Conservation (phyloP, 768 basidiomycete species). For the Rhodosporidiobolus sp. region DNA sequence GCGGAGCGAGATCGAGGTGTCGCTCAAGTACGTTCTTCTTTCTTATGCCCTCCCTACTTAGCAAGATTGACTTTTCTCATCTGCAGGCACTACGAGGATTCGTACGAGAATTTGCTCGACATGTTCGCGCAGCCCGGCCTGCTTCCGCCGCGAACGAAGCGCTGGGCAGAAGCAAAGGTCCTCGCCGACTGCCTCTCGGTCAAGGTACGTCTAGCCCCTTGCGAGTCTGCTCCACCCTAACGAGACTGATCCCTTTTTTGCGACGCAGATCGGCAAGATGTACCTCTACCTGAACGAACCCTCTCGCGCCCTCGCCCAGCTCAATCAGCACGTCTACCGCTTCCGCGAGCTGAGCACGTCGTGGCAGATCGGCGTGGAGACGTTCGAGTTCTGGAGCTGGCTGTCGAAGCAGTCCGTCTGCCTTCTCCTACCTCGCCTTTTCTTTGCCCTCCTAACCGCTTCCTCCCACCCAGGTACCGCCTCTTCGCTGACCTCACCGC, state of each 20-base stretch:
- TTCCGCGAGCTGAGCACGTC: slow-evolving; percentile 76
- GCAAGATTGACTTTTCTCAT: neutral
- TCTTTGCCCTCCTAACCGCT: neutral
- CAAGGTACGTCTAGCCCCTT: slow-evolving; percentile 57
- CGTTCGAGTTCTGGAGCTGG: slow-evolving; percentile 98
- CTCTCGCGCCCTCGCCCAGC: slow-evolving; percentile 71
- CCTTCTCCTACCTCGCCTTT: neutral
- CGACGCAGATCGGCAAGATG: slow-evolving; percentile 81
- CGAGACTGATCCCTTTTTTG: neutral
- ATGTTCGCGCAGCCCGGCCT: slow-evolving; percentile 84
- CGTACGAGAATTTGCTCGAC: slow-evolving; percentile 72
- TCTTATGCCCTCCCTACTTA: slow-evolving; percentile 5
- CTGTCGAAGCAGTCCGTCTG: slow-evolving; percentile 75
- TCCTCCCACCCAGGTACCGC: slow-evolving; percentile 61
- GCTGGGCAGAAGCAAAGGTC: slow-evolving; percentile 98
- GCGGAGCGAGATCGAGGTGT: slow-evolving; percentile 83
- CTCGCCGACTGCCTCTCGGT: slow-evolving; percentile 88
- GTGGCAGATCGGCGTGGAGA: slow-evolving; percentile 96
- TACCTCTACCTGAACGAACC: slow-evolving; percentile 89
- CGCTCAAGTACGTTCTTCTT: slow-evolving; percentile 66
- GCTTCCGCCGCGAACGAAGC: slow-evolving; percentile 85
- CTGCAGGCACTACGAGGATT: slow-evolving; percentile 89
- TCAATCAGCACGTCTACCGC: slow-evolving; percentile 76
- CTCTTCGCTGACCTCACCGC: slow-evolving; percentile 87
- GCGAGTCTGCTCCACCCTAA: neutral